Percentiles rank a stretch among this genome's conserved stretches.
These are phyloP conservation scores for Pichia deserticola DNA, from an alignment of 805 yeast species.

Conservation along the genomic window DNA sequence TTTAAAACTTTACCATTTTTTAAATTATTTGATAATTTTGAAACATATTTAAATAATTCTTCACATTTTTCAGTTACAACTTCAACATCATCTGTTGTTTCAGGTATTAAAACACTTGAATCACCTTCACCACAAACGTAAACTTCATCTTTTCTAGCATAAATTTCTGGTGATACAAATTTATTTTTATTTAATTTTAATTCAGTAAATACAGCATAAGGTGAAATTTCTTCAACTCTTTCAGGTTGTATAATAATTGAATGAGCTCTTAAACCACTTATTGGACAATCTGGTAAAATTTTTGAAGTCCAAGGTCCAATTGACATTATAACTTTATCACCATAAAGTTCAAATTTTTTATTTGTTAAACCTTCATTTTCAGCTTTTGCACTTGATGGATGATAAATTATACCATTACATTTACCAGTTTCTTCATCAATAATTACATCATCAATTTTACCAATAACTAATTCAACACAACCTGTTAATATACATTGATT, in stretches of 20 bases:
- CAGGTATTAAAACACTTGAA: constrained; percentile 83
- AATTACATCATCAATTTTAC: constrained; percentile 67
- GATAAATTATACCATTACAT: constrained; percentile 67
- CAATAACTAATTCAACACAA: constrained; percentile 75
- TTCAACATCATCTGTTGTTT: constrained; percentile 87
- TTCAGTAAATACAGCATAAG: constrained; percentile 92
- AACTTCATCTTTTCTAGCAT: constrained; percentile 92
- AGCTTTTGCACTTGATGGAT: constrained; percentile 31
- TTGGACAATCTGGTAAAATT: constrained; percentile 87
- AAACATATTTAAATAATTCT: constrained; percentile 73
- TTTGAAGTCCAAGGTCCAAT: constrained; percentile 98
- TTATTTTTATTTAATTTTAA: constrained; percentile 58
- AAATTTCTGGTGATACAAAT: constrained; percentile 86
- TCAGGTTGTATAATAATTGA: constrained; percentile 86
- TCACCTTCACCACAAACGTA: constrained; percentile 98
- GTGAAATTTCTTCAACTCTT: constrained; percentile 63
- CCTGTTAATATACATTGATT: constrained; percentile 77
- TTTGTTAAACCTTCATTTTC: constrained; percentile 25
- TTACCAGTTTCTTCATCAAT: constrained; percentile 56
- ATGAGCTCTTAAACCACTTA: constrained; percentile 90
- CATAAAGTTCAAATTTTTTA: constrained; percentile 41
- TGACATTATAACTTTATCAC: constrained; percentile 74
- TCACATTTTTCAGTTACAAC: constrained; percentile 85
- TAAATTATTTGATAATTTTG: constrained; percentile 63
- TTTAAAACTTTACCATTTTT: constrained; percentile 67